These are phyloP conservation scores for Hericium erinaceus DNA, from an alignment of 768 basidiomycete genomes.

Conservation along the genomic window DNA sequence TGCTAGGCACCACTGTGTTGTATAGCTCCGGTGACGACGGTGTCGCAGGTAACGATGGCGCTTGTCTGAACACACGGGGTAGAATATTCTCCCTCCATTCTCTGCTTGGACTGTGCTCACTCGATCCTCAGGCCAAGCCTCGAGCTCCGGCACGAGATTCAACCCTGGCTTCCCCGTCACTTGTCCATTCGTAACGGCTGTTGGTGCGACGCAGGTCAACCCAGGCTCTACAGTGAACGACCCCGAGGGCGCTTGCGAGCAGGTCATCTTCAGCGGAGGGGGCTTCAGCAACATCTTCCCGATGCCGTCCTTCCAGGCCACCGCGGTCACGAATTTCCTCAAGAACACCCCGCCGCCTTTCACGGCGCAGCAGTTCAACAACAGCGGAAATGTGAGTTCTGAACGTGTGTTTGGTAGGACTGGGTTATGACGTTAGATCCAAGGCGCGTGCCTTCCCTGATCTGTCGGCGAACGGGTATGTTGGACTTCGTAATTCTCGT, in stretches of 20 bases:
- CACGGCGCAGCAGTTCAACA: constrained; percentile 24
- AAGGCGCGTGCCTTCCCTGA: constrained; percentile 24
- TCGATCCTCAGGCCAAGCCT: constrained; percentile 18
- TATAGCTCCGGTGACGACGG: constrained; percentile 38
- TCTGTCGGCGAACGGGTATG: constrained; percentile 25
- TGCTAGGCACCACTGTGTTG: constrained; percentile 32
- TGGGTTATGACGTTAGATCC: not conserved
- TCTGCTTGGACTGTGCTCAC: not conserved
- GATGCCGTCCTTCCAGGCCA: constrained; percentile 26
- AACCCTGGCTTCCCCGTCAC: constrained; percentile 34
- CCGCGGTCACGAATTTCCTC: constrained; percentile 22
- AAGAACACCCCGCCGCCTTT: constrained; percentile 25
- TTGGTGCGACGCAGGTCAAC: constrained; percentile 30
- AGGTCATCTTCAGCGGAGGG: constrained; percentile 29
- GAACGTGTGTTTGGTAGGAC: not conserved
- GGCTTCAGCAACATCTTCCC: constrained; percentile 34
- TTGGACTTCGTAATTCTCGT: not conserved
- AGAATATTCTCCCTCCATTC: not conserved
- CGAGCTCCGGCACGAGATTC: constrained; percentile 22
- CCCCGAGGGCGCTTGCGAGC: constrained; percentile 30
- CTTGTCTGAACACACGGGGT: constrained; percentile 26
- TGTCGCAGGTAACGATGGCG: constrained; percentile 27
- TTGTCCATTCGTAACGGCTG: constrained; percentile 32
- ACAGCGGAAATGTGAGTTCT: constrained; percentile 20
- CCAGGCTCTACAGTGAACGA: constrained; percentile 23